These are phyloP conservation scores for Singerocomus inundabilis DNA, from an alignment of 1,284 basidiomycete species.

Conservation along the genomic window DNA sequence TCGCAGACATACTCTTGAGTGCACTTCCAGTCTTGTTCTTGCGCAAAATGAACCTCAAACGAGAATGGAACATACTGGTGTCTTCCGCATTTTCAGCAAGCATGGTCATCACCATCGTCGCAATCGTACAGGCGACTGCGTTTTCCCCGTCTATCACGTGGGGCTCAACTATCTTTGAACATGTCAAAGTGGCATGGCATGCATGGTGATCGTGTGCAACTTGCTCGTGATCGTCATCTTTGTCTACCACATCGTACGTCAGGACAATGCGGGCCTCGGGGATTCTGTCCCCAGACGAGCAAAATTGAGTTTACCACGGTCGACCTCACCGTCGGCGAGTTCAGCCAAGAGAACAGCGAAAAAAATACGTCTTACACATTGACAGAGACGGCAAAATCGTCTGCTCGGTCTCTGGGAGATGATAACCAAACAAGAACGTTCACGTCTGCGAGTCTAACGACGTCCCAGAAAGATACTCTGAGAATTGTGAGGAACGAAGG, in stretches of 20 bases:
- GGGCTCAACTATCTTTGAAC: constrained; percentile 22
- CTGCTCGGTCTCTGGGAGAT: constrained; percentile 6
- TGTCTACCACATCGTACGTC: constrained; percentile 19
- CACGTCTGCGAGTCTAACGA: background rate
- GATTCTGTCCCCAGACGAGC: background rate
- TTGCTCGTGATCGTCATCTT: constrained; percentile 29
- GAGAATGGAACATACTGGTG: constrained; percentile 16
- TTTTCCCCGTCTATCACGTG: constrained; percentile 6
- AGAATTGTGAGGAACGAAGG: too few relatives aligned
- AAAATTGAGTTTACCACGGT: constrained; percentile 16
- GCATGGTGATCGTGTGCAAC: constrained; percentile 30
- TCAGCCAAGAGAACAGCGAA: constrained; percentile 5
- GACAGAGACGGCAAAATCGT: background rate
- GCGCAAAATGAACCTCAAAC: constrained; percentile 10
- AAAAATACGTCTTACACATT: background rate
- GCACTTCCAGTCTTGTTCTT: constrained; percentile 20
- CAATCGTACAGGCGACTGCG: constrained; percentile 12
- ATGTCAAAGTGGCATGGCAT: constrained; percentile 22
- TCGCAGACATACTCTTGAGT: constrained; percentile 20
- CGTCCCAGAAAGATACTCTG: background rate
- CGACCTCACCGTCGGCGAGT: constrained; percentile 2
- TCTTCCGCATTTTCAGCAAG: constrained; percentile 23
- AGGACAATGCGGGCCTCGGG: background rate
- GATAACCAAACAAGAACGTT: background rate
- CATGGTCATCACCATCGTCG: constrained; percentile 22